Evolutionary conservation across 2,329 filamentous ascomycete species (phyloP).

Genomic region (Aspergillus pseudoviridinutans): DNA sequence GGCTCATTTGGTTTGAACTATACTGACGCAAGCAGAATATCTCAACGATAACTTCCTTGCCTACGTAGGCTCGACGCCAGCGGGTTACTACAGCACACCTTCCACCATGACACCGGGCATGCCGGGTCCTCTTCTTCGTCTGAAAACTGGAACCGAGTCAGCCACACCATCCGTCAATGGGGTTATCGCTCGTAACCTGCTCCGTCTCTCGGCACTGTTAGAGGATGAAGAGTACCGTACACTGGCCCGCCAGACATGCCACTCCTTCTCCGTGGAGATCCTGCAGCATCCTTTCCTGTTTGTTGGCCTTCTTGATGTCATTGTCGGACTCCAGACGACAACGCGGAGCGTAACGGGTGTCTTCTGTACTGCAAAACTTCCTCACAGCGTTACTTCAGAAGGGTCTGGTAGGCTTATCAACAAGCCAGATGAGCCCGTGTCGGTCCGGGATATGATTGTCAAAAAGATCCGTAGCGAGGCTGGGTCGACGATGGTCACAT

Average conservation of each 20-base stretch:
- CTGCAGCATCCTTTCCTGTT: slow-evolving; percentile 92
- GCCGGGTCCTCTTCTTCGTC: slow-evolving; percentile 62
- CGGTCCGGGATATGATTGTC: slow-evolving; percentile 26
- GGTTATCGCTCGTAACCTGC: slow-evolving; percentile 80
- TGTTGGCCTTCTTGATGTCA: slow-evolving; percentile 69
- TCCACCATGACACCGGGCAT: slow-evolving; percentile 58
- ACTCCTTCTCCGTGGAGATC: slow-evolving; percentile 86
- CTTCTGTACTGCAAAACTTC: slow-evolving; percentile 37
- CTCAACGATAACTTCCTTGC: slow-evolving; percentile 81
- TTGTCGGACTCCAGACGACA: slow-evolving; percentile 72
- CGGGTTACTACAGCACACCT: slow-evolving; percentile 41
- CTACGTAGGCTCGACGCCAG: slow-evolving; percentile 35
- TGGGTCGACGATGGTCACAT: slow-evolving; percentile 29
- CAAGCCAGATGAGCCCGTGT: slow-evolving; percentile 20
- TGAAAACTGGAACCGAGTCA: slow-evolving; percentile 95
- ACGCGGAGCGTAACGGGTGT: slow-evolving; percentile 57
- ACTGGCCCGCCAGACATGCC: slow-evolving; percentile 68
- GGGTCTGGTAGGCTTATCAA: slow-evolving; percentile 13
- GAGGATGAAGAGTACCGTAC: slow-evolving; percentile 60
- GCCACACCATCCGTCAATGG: slow-evolving; percentile 88
- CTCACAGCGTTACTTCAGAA: slow-evolving; percentile 2
- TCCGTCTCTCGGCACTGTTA: slow-evolving; percentile 69
- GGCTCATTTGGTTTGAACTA: slow-evolving; percentile 5
- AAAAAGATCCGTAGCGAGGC: slow-evolving; percentile 33
- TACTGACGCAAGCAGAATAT: slow-evolving; percentile 48